phyloP scores from a whole-genome alignment of 2,329 filamentous ascomycete species.

The Colletotrichum aenigma region DNA sequence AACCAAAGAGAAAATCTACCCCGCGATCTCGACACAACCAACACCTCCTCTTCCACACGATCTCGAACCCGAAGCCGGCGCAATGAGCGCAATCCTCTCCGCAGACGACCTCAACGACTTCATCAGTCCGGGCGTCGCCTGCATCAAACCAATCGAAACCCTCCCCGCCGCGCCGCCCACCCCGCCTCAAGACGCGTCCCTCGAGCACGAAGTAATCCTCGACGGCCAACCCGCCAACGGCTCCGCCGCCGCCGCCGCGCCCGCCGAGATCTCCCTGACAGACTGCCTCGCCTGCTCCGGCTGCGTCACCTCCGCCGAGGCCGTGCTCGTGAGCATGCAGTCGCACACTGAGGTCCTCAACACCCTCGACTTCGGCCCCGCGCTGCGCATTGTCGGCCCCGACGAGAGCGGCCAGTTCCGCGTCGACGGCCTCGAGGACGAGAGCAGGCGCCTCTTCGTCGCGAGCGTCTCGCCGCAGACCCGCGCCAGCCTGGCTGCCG shows the following conservation, averaged over 20 bases:
- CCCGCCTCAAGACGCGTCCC: slow-evolving; percentile 28
- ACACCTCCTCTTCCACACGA: not conserved
- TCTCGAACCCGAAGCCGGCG: slow-evolving; percentile 23
- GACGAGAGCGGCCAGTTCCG: slow-evolving; percentile 35
- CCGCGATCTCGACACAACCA: not conserved
- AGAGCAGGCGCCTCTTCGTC: slow-evolving; percentile 79
- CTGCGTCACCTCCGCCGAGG: slow-evolving; percentile 96
- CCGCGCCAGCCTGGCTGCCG: slow-evolving; percentile 85
- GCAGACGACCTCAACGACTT: slow-evolving; percentile 98
- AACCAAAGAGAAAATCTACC: not conserved
- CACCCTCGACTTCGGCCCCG: slow-evolving; percentile 73
- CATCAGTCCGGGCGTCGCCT: slow-evolving; percentile 95
- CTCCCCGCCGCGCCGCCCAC: slow-evolving; percentile 68
- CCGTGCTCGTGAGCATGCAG: slow-evolving; percentile 93
- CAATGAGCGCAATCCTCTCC: slow-evolving; percentile 96
- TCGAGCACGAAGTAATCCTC: slow-evolving; percentile 86
- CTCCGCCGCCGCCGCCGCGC: slow-evolving; percentile 58
- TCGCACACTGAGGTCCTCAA: slow-evolving; percentile 90
- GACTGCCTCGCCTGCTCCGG: slow-evolving; percentile 98
- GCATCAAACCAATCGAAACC: slow-evolving; percentile 96
- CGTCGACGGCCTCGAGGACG: slow-evolving; percentile 59
- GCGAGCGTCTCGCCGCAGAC: slow-evolving; percentile 93
- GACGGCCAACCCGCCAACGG: slow-evolving; percentile 72
- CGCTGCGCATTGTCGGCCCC: slow-evolving; percentile 42
- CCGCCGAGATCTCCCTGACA: slow-evolving; percentile 92